Base-by-base conservation (phyloP, 176 grass and related monocot genomes). In the Canna indica region DNA sequence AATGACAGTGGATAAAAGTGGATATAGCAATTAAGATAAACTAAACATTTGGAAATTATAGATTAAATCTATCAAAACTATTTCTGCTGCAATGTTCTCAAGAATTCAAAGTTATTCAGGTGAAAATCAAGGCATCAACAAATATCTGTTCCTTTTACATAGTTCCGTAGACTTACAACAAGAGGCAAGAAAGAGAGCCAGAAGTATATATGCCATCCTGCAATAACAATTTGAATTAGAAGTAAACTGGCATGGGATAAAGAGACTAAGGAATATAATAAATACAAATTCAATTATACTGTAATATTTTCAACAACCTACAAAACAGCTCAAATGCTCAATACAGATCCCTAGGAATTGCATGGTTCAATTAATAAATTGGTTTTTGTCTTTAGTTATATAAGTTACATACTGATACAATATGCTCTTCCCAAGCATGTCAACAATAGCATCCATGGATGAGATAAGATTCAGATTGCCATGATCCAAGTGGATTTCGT, bases 121-220 rank as follows among this genome's bases (percentile, higher is more conserved):
- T 29, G 29, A 60, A 30, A 15, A 29, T 14, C 10, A 30, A 60
- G n/a, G 57, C 11, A 30, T 60, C 9, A 14, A 27, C 27, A 60
- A 7, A 60, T 30, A 14, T 30, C 25, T 60, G 6, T 14, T 22
- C 22, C 20, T 38, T 36, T 66, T 36, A 38, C 25, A 16, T 68
- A 82, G 58, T 72, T 53, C 41, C 28, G 71, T 32, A 32, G 78
- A 90, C 95, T 99, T 99, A 99, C 90, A 79, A 99, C 67, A 52
- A 99, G 80, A 71, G 95, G 90, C 76, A 99, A 67, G 78, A 94
- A 99, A 73, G 95, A 88, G 73, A 99, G 79, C 90, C 90, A 99
- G 44, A 99, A 99, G 78, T 99, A 99, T 61, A 84, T 88, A 74
- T 99, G 84, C 95, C 95, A 99, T 79, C 95, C 95, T 99, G 89